These are phyloP conservation scores for Globisporangium emineosum DNA, from an alignment of 352 stramenopile species.

Conservation along the genomic window DNA sequence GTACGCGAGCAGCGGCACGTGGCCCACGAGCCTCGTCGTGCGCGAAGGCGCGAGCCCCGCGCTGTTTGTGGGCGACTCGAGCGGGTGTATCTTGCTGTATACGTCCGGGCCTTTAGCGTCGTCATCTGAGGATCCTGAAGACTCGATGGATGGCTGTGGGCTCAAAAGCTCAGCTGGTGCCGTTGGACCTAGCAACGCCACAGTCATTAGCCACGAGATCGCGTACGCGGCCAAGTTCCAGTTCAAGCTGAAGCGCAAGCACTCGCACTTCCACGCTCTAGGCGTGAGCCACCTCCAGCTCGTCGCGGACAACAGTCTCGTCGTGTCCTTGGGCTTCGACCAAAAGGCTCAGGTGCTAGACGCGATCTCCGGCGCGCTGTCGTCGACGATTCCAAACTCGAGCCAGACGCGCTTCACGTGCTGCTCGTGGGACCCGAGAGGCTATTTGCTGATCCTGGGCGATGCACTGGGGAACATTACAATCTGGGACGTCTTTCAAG, in stretches of 20 bases:
- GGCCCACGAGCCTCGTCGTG: slow-evolving; percentile 56
- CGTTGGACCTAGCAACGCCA: not conserved
- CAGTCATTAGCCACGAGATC: slow-evolving; percentile 7
- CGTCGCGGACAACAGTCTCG: slow-evolving; percentile 63
- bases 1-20: slow-evolving; percentile 46
- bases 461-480: slow-evolving; percentile 49
- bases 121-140: not conserved
- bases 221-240: slow-evolving; percentile 24
- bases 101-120: slow-evolving; percentile 18
- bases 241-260: slow-evolving; percentile 64
- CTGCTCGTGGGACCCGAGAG: slow-evolving; percentile 55
- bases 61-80: slow-evolving; percentile 65
- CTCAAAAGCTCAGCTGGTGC: not conserved
- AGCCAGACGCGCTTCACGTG: slow-evolving; percentile 49
- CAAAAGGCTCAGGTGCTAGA: slow-evolving; percentile 72
- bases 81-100: slow-evolving; percentile 60
- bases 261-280: slow-evolving; percentile 60
- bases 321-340: slow-evolving; percentile 75
- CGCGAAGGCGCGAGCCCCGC: slow-evolving; percentile 38
- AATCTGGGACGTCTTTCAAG: slow-evolving; percentile 66
- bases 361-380: slow-evolving; percentile 52
- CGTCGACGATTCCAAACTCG: slow-evolving; percentile 49
- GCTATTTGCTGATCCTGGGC: slow-evolving; percentile 49
- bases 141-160: not conserved
- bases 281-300: slow-evolving; percentile 52